These are phyloP conservation scores for Synchytrium microbalum DNA, from an alignment of 371 early-diverging fungal species.

Conservation along the genomic window DNA sequence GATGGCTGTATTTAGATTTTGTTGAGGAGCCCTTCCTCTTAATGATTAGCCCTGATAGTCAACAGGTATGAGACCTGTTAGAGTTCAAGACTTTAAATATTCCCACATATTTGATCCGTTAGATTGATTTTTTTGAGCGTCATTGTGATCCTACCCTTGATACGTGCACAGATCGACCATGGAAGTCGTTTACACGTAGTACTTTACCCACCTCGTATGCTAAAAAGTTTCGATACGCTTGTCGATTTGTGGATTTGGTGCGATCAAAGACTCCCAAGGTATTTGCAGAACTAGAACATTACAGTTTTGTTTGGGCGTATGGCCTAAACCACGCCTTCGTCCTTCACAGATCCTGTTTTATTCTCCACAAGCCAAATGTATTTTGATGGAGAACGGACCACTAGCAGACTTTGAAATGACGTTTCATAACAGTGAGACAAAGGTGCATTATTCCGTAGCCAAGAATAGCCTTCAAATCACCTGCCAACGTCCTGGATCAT, in stretches of 20 bases:
- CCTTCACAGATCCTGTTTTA: conserved; percentile 37
- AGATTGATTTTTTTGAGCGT: conserved; percentile 22
- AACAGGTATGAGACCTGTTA: conserved; percentile 17
- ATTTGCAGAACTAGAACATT: not conserved
- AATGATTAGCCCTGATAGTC: conserved; percentile 30
- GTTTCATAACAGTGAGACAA: conserved; percentile 44
- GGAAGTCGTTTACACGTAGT: conserved; percentile 8
- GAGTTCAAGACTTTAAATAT: not conserved
- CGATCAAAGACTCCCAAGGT: conserved; percentile 46
- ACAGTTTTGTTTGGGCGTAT: not conserved
- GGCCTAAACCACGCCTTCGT: not conserved
- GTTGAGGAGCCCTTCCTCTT: conserved; percentile 25
- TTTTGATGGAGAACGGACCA: conserved; percentile 52
- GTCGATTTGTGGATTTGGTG: conserved; percentile 38
- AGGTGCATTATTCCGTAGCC: conserved; percentile 10
- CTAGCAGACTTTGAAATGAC: conserved; percentile 42
- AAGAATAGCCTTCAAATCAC: not conserved
- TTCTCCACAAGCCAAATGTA: conserved; percentile 54
- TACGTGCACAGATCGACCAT: not conserved
- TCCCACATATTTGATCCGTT: not conserved
- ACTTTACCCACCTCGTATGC: conserved; percentile 19
- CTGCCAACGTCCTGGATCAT: not conserved
- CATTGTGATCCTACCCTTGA: conserved; percentile 1
- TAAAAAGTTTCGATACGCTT: conserved; percentile 34
- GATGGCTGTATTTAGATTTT: conserved; percentile 38